These are phyloP conservation scores for Oryza australiensis DNA, from an alignment of 176 grass and related monocot genomes.

Conservation along the genomic window DNA sequence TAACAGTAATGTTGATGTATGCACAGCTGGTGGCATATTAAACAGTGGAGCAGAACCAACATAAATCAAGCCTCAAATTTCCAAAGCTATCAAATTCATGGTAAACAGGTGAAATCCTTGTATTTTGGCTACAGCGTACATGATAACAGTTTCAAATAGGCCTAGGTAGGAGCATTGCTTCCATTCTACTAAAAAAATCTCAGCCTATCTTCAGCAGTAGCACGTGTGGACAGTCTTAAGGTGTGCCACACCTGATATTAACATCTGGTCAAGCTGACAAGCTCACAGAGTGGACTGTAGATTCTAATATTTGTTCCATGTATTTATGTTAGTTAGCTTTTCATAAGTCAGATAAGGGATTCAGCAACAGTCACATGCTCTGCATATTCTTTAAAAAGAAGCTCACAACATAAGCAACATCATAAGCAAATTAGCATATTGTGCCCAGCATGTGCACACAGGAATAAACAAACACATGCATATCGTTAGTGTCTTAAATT, in stretches of 20 bases:
- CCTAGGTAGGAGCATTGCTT: slow-evolving; percentile 18
- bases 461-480: slow-evolving; percentile 35
- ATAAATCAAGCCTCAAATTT: neutral
- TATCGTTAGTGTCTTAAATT: slow-evolving; percentile 13
- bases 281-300: neutral
- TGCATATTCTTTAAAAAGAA: neutral
- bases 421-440: slow-evolving; percentile 2
- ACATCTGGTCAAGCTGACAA: neutral
- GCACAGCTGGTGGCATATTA: neutral
- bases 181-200: neutral
- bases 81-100: slow-evolving; percentile 1
- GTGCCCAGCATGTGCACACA: slow-evolving; percentile 23
- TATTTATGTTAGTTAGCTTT: neutral
- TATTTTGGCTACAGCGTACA: neutral
- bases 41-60: slow-evolving; percentile 1
- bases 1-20: neutral
- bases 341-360: neutral
- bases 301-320: neutral
- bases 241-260: neutral
- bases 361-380: neutral
- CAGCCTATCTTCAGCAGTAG: neutral
- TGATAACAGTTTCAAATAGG: neutral
- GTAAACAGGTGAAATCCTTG: neutral
- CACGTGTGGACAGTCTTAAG: neutral
- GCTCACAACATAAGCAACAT: neutral